Base-by-base conservation (phyloP, 805 yeast genomes). In the Ogataea paraovalis region DNA sequence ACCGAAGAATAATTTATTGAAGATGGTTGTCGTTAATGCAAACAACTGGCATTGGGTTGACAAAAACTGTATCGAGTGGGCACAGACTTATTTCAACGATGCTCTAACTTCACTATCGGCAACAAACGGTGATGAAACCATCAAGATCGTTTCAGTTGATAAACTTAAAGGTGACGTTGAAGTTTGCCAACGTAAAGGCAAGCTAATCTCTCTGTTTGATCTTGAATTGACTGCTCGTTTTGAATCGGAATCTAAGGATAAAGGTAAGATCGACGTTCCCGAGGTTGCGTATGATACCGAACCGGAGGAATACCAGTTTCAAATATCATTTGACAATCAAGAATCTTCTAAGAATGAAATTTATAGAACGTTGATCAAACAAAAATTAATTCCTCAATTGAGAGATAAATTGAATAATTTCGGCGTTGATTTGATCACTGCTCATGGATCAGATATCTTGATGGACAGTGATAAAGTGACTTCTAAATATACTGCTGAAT, bases 41-140 rank as follows among this genome's bases (percentile, higher is more conserved):
- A 94, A 94, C 69, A 92, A 92, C 72, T 92, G 99, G 99, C 99
- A 94, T 75, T 94, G 98, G 98, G 97, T 91, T 53, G 97, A 92
- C 70, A 92, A 92, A 68, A 94, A 94, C 74, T 94, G 99, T 71
- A 78, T 92, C 48, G 83, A 80, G 47, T 94, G 99, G 99, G 77
- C 97, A 12, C 80, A 80, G 51, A 74, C 77, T 37, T 92, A 92
- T 66, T 87, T 94, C 66, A 67, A 69, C 27, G 76, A 79, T 41
- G 76, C 80, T 40, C 70, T 90, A 44, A 72, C 73, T 10, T 85
- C 84, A 0, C 53, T 81, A 37, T 52, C 66, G 13, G 79, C 60
- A 1, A 49, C 51, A 8, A 57, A 69, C 5, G 69, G 64, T 9
- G 56, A 4, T 4, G 61, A 73, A 3, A 44, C 36, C 2, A 75